phyloP scores from a whole-genome alignment of 257 asterid genomes.

The Lavandula angustifolia region DNA sequence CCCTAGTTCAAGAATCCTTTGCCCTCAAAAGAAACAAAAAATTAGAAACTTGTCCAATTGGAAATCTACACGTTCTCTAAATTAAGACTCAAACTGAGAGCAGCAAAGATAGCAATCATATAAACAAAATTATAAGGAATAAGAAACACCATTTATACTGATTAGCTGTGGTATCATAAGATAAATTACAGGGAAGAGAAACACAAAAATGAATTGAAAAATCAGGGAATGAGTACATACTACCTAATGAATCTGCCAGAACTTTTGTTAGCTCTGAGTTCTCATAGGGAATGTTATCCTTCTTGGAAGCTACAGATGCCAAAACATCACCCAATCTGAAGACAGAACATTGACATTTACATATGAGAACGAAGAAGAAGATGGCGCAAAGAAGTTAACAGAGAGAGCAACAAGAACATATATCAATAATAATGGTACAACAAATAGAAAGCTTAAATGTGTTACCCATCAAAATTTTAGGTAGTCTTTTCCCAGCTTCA shows the following conservation, averaged over 20 bases:
- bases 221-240: constrained; percentile 50
- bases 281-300: constrained; percentile 74
- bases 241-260: constrained; percentile 91
- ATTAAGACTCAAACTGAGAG: constrained; percentile 17
- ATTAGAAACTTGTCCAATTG: constrained; percentile 18
- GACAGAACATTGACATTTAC: constrained; percentile 34
- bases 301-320: constrained; percentile 79
- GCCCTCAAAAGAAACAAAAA: not conserved
- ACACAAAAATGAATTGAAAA: constrained; percentile 3
- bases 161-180: constrained; percentile 20
- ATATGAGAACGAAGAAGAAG: constrained; percentile 28
- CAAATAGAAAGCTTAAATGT: not conserved
- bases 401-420: constrained; percentile 13
- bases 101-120: constrained; percentile 5
- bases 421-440: not conserved
- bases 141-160: constrained; percentile 2
- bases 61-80: constrained; percentile 20
- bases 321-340: constrained; percentile 98
- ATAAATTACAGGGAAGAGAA: constrained; percentile 16
- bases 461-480: not conserved
- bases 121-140: too few species aligned
- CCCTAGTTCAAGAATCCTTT: constrained; percentile 9
- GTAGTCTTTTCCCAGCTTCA: constrained; percentile 17
- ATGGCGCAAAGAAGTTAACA: constrained; percentile 17
- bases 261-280: constrained; percentile 82